These are phyloP conservation scores for Brasenia schreberi DNA, from an alignment of 164 flowering plant genomes.

Conservation along the genomic window DNA sequence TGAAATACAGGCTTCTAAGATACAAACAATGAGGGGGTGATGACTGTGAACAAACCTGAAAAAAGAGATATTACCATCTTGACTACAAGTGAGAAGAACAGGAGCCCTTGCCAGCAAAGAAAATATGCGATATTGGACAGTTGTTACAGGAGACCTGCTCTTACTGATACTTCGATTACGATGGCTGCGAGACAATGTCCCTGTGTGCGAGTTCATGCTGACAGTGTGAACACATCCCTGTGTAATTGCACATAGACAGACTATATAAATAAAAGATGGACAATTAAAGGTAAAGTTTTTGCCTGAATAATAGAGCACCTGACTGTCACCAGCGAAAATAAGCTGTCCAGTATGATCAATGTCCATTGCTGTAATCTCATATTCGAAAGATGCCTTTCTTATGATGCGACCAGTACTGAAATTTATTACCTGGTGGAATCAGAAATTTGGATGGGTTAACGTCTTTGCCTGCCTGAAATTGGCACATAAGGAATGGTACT, in stretches of 20 bases:
- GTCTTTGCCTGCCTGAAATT: neutral
- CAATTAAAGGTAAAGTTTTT: neutral
- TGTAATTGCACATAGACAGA: constrained; percentile 8
- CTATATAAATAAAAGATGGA: neutral
- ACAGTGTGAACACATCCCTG: constrained; percentile 74
- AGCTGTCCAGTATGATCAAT: constrained; percentile 96
- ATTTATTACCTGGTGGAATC: constrained; percentile 59
- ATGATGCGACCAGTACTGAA: constrained; percentile 85
- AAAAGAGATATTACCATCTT: constrained; percentile 78
- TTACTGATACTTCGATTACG: constrained; percentile 45
- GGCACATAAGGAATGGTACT: neutral
- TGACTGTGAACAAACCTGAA: constrained; percentile 41
- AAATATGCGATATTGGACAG: constrained; percentile 87
- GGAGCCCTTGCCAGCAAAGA: constrained; percentile 86
- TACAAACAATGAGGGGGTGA: too few species aligned
- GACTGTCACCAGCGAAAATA: constrained; percentile 83
- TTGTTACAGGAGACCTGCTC: constrained; percentile 61
- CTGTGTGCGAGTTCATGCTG: constrained; percentile 60
- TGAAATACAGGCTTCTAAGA: neutral
- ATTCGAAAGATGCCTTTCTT: constrained; percentile 39
- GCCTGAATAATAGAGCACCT: constrained; percentile 24
- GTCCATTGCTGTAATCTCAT: constrained; percentile 73
- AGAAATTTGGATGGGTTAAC: neutral
- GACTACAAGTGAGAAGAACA: constrained; percentile 71
- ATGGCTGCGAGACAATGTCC: constrained; percentile 61